A percentile compares a stretch with the other conserved stretches of the same genome.
Evolutionary conservation across 768 basidiomycete species (phyloP).

Genomic region (Mycena leptocephala): DNA sequence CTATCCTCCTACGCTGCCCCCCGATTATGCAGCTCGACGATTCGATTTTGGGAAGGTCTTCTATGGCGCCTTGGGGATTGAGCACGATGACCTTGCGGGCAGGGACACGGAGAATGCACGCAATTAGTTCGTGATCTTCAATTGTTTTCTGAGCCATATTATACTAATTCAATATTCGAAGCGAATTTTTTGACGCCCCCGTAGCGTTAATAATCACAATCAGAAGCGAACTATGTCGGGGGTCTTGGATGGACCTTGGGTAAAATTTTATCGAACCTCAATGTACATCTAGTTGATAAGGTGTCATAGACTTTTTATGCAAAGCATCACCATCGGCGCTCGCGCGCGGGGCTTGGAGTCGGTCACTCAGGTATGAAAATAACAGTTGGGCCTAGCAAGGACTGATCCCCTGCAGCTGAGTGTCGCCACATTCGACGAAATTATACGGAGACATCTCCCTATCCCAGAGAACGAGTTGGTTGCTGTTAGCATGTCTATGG

Average conservation of each 20-base stretch:
- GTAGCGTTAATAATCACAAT: conserved; percentile 35
- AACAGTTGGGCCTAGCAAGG: not conserved
- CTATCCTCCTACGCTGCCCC: conserved; percentile 9
- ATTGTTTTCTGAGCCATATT: not conserved
- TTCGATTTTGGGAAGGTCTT: conserved; percentile 23
- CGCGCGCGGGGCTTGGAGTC: conserved; percentile 37
- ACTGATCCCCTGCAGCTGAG: conserved; percentile 13
- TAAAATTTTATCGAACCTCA: not conserved
- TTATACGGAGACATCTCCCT: conserved; percentile 30
- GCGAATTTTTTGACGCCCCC: conserved; percentile 35
- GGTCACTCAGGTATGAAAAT: conserved; percentile 15
- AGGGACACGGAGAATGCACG: not conserved
- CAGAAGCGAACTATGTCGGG: conserved; percentile 12
- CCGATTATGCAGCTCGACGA: not conserved
- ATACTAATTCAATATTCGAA: not conserved
- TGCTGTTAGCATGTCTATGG: conserved; percentile 28
- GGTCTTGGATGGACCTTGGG: conserved; percentile 37
- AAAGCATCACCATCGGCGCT: conserved; percentile 29
- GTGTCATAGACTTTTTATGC: conserved; percentile 29
- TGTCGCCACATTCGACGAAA: conserved; percentile 18
- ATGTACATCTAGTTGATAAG: no score
- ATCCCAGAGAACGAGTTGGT: conserved; percentile 33
- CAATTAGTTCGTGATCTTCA: conserved; percentile 19
- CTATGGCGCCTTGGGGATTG: conserved; percentile 10
- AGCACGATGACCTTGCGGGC: not conserved